These are phyloP conservation scores for Colletotrichum tofieldiae DNA, from an alignment of 2,329 filamentous ascomycete species.

Conservation along the genomic window DNA sequence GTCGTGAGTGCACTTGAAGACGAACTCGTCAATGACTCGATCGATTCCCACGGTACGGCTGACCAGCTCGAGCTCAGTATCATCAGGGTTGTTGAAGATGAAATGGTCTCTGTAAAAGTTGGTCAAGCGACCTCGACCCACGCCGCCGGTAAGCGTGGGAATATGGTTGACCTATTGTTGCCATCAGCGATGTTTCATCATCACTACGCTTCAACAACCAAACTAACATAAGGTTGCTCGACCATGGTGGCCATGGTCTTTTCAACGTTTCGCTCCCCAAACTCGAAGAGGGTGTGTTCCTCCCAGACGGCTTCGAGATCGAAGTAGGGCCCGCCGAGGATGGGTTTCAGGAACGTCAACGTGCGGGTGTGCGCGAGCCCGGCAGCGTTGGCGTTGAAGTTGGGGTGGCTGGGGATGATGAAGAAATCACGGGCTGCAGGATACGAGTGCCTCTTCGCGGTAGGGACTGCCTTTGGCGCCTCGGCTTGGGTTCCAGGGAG, in stretches of 20 bases:
- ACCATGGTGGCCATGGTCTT: constrained; percentile 89
- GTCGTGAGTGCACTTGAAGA: constrained; percentile 76
- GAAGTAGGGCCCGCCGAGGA: constrained; percentile 76
- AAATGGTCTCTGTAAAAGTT: constrained; percentile 82
- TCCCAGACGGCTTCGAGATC: constrained; percentile 86
- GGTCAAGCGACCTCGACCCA: constrained; percentile 75
- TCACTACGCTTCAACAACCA: not conserved
- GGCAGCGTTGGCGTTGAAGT: constrained; percentile 69
- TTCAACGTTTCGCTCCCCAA: constrained; percentile 77
- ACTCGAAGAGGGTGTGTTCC: constrained; percentile 82
- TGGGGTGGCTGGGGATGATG: constrained; percentile 62
- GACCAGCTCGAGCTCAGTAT: constrained; percentile 78
- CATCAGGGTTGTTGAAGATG: constrained; percentile 80
- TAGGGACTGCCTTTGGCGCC: not conserved
- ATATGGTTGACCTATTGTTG: constrained; percentile 38
- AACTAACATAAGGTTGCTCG: constrained; percentile 80
- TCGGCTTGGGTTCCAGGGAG: constrained; percentile 2
- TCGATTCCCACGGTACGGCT: constrained; percentile 81
- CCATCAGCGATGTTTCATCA: not conserved
- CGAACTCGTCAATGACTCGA: constrained; percentile 80
- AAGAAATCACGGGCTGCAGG: constrained; percentile 57
- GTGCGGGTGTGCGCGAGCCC: constrained; percentile 77
- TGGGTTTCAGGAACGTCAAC: constrained; percentile 75
- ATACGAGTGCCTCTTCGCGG: constrained; percentile 58
- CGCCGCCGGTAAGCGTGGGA: constrained; percentile 73